phyloP scores from a whole-genome alignment of 805 yeast species.

The Zygosaccharomyces bisporus region DNA sequence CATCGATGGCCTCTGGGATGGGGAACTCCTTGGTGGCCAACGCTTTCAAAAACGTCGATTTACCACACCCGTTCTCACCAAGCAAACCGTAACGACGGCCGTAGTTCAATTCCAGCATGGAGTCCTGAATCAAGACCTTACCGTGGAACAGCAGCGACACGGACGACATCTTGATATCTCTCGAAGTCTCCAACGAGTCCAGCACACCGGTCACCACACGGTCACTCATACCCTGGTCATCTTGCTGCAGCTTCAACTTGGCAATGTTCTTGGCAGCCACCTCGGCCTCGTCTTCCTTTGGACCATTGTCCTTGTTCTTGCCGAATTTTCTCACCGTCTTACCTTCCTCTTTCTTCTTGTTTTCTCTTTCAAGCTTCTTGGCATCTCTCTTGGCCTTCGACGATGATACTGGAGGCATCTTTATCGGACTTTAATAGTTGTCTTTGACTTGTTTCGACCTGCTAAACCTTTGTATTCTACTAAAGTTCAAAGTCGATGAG shows the following conservation, averaged over 20 bases:
- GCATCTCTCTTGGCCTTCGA: slow-evolving; percentile 99
- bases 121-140: slow-evolving; percentile 91
- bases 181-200: slow-evolving; percentile 80
- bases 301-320: slow-evolving; percentile 44
- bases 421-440: neutral
- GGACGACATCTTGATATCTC: slow-evolving; percentile 89
- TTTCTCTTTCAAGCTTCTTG: slow-evolving; percentile 93
- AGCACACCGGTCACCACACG: slow-evolving; percentile 98
- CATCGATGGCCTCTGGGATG: slow-evolving; percentile 85
- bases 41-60: slow-evolving; percentile 89
- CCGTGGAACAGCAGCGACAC: slow-evolving; percentile 95
- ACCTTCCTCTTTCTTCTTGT: slow-evolving; percentile 87
- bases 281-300: slow-evolving; percentile 50
- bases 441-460: neutral
- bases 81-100: slow-evolving; percentile 97
- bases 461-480: neutral
- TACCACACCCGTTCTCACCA: slow-evolving; percentile 99
- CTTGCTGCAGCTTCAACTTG: slow-evolving; percentile 87
- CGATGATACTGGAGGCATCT: slow-evolving; percentile 60
- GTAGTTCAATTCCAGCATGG: slow-evolving; percentile 85
- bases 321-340: slow-evolving; percentile 48
- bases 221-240: slow-evolving; percentile 89
- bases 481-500: slow-evolving; percentile 11
- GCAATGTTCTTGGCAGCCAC: slow-evolving; percentile 71
- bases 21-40: slow-evolving; percentile 96